Evolutionary conservation across 2,329 filamentous ascomycete species (phyloP).

Genomic region (Pestalotiopsis sp.): DNA sequence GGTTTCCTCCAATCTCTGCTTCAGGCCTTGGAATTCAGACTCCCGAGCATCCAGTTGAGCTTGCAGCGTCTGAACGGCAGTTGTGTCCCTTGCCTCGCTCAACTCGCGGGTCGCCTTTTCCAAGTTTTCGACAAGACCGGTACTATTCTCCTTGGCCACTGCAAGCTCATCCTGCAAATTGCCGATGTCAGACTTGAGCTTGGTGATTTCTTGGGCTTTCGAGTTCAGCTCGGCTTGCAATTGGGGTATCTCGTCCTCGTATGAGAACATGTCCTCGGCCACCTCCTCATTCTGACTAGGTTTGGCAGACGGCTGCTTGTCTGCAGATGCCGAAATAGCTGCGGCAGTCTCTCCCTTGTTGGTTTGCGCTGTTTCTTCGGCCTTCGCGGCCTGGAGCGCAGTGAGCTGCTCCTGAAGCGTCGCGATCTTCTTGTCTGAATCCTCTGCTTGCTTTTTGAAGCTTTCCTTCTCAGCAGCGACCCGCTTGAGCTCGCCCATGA

Average conservation of each 20-base stretch:
- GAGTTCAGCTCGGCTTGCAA: conserved; percentile 75
- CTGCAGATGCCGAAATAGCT: conserved; percentile 27
- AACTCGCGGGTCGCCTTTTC: conserved; percentile 67
- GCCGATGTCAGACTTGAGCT: conserved; percentile 70
- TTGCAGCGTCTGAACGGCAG: too few species aligned
- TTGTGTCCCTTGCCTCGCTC: conserved; percentile 43
- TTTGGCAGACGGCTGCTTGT: conserved; percentile 47
- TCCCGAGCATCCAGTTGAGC: conserved; percentile 10
- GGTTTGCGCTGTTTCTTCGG: conserved; percentile 20
- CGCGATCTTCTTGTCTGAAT: conserved; percentile 64
- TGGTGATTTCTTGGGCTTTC: conserved; percentile 71
- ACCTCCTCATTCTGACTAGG: conserved; percentile 43
- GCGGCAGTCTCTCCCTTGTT: conserved; percentile 26
- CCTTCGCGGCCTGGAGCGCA: conserved; percentile 41
- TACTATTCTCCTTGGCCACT: conserved; percentile 70
- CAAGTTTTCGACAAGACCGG: conserved; percentile 58
- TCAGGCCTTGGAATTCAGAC: conserved; percentile 40
- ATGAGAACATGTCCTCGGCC: conserved; percentile 84
- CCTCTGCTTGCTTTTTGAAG: conserved; percentile 75
- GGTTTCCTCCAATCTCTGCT: conserved; percentile 36
- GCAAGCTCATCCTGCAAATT: conserved; percentile 71
- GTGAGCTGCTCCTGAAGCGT: conserved; percentile 67
- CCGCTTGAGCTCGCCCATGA: conserved; percentile 89
- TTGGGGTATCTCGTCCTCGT: conserved; percentile 82
- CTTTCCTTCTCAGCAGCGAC: conserved; percentile 81